These are phyloP conservation scores for Microsporum canis DNA, from an alignment of 2,329 filamentous ascomycete genomes.

Conservation along the genomic window DNA sequence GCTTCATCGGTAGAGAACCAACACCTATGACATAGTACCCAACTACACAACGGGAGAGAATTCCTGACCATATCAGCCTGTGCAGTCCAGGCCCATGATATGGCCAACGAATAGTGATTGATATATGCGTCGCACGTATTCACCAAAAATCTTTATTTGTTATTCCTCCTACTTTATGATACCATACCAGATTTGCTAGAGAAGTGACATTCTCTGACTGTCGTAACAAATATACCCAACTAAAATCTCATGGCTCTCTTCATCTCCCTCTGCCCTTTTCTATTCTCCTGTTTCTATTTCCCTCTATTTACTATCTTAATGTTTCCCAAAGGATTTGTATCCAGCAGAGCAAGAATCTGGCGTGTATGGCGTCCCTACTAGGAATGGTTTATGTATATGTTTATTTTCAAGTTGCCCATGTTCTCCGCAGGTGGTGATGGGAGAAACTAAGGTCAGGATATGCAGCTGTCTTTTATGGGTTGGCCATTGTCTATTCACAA, in stretches of 20 bases:
- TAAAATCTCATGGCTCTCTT: background rate
- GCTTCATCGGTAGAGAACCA: background rate
- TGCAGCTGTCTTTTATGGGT: background rate
- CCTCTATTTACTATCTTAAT: background rate
- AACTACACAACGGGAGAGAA: background rate
- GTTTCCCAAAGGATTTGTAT: background rate
- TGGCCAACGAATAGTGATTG: background rate
- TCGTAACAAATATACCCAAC: background rate
- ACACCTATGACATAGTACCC: background rate
- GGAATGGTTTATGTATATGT: slow-evolving; percentile 1
- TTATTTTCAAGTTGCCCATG: background rate
- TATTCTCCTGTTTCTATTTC: background rate
- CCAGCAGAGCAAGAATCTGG: background rate
- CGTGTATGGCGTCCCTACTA: slow-evolving; percentile 1
- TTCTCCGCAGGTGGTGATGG: background rate
- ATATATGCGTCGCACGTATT: background rate
- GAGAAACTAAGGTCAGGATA: background rate
- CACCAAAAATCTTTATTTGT: background rate
- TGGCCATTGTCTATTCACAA: background rate
- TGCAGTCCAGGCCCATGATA: background rate
- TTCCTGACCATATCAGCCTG: background rate
- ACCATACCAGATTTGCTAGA: slow-evolving; percentile 4
- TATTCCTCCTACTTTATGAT: background rate
- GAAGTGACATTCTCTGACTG: background rate
- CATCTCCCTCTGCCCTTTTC: too few relatives aligned